These are phyloP conservation scores for Plasmodium yoelii DNA, from an alignment of 169 alveolate genomes.

Conservation along the genomic window DNA sequence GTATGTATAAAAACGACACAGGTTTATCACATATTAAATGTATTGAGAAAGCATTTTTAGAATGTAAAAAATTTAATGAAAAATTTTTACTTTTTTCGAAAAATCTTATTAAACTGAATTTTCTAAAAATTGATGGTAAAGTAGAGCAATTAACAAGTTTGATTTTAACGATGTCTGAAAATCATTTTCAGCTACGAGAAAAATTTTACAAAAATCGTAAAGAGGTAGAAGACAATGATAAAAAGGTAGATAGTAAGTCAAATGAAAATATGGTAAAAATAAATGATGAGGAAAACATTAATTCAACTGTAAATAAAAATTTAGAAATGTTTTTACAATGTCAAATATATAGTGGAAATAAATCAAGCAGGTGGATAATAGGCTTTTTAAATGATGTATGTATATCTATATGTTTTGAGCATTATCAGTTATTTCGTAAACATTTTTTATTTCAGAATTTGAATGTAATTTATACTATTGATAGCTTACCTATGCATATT, in stretches of 20 bases:
- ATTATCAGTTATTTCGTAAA: slow-evolving; percentile 63
- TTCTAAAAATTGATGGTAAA: slow-evolving; percentile 64
- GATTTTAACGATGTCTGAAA: slow-evolving; percentile 56
- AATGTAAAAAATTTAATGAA: slow-evolving; percentile 74
- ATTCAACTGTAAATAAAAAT: background rate
- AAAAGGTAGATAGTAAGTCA: background rate
- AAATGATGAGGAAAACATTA: background rate
- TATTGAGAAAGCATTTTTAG: slow-evolving; percentile 63
- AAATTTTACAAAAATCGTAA: slow-evolving; percentile 28
- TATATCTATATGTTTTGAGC: slow-evolving; percentile 72
- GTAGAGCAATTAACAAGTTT: slow-evolving; percentile 32
- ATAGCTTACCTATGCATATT: slow-evolving; percentile 71
- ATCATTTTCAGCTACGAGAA: slow-evolving; percentile 57
- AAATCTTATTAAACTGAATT: slow-evolving; percentile 52
- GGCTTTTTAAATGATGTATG: slow-evolving; percentile 38
- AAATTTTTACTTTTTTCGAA: slow-evolving; percentile 65
- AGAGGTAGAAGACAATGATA: background rate
- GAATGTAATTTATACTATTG: slow-evolving; percentile 33
- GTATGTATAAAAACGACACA: slow-evolving; percentile 21
- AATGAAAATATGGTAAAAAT: background rate
- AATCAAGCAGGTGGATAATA: slow-evolving; percentile 75
- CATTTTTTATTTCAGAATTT: slow-evolving; percentile 65
- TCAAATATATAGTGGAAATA: slow-evolving; percentile 71
- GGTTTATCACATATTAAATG: slow-evolving; percentile 19
- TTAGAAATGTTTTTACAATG: slow-evolving; percentile 71